Evolutionary conservation across 2,329 filamentous ascomycete species (phyloP), one percentile per base, ranked within the genome.

Genomic region (Chaetomium globosum): DNA sequence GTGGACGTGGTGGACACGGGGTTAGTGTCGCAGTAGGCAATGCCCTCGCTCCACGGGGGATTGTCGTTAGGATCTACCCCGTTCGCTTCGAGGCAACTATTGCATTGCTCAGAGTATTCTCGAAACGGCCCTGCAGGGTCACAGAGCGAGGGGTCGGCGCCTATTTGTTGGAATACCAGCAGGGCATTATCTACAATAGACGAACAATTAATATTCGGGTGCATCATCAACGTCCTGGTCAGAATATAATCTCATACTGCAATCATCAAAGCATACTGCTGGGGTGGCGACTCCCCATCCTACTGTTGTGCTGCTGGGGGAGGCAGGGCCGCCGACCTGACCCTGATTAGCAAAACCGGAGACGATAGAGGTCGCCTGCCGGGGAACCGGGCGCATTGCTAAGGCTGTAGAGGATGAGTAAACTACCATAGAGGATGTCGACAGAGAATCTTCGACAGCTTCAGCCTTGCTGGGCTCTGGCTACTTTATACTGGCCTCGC

Each of bases 221-320:
- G 39, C 39, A 43, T 19, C 39, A 23, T 52, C 9, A 16, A 28
- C 21, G 4, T 28, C 3, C 6, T 23, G 16, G 3, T 28, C 21
- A 52, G 28, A 10, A 28, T 28, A 12, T 23, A 23, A 28, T 10
- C 16, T 43, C 31, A 28, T 23, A 57, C 54, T 23, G 31, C 54
- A 57, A 43, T 19, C 31, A 39, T 39, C n/a, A 5, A 16, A 57
- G 54, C 54, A 57, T 28, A 43, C n/a, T 56, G 30, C 7, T 33
- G 53, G 53, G n/a, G 28, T 4, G 8, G 33, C 3, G 9, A 5
- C 12, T 7, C 8, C 21, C 6, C 1, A 3, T 7, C 5, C 21
- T 8, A 21, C 49, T 52, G 21, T 7, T 16, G 21, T 28, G 12
- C 16, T 28, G 12, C 21, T 52, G 21, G 49, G 9, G 8, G 21